These are phyloP conservation scores for Reutealis trisperma DNA, from an alignment of 345 rosid species.

Conservation along the genomic window DNA sequence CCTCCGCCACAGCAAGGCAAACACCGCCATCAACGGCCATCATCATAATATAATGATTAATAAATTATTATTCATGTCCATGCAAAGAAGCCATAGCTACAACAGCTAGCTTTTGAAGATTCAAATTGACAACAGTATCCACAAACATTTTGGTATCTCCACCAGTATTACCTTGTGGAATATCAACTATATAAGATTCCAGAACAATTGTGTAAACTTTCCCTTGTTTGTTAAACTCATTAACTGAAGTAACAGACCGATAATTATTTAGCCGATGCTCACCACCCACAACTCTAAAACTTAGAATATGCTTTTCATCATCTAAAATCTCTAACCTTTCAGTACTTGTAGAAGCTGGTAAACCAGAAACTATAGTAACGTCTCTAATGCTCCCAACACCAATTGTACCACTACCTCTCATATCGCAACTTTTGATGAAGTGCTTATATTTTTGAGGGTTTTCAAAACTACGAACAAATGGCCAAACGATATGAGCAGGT, in stretches of 20 bases:
- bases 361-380: constrained; percentile 72
- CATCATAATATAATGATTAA: too few relatives aligned
- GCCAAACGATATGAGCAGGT: constrained; percentile 64
- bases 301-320: constrained; percentile 60
- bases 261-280: constrained; percentile 79
- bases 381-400: constrained; percentile 71
- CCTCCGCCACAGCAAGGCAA: too few relatives aligned
- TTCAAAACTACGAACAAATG: constrained; percentile 59
- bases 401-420: constrained; percentile 46
- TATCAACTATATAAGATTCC: constrained; percentile 80
- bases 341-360: constrained; percentile 83
- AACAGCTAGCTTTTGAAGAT: constrained; percentile 80
- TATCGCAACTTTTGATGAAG: constrained; percentile 69
- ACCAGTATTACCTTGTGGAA: constrained; percentile 75
- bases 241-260: constrained; percentile 72
- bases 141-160: constrained; percentile 86
- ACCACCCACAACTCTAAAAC: constrained; percentile 84
- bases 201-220: constrained; percentile 60
- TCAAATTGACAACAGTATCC: constrained; percentile 89
- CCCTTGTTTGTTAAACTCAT: constrained; percentile 52
- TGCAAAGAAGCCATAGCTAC: constrained; percentile 51
- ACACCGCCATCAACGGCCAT: neutral
- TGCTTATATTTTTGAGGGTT: constrained; percentile 82
- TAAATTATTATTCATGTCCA: constrained; percentile 32
- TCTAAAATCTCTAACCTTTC: constrained; percentile 80